These are phyloP conservation scores for Lizonia empirigonia DNA, from an alignment of 2,329 filamentous ascomycete genomes.

Conservation along the genomic window DNA sequence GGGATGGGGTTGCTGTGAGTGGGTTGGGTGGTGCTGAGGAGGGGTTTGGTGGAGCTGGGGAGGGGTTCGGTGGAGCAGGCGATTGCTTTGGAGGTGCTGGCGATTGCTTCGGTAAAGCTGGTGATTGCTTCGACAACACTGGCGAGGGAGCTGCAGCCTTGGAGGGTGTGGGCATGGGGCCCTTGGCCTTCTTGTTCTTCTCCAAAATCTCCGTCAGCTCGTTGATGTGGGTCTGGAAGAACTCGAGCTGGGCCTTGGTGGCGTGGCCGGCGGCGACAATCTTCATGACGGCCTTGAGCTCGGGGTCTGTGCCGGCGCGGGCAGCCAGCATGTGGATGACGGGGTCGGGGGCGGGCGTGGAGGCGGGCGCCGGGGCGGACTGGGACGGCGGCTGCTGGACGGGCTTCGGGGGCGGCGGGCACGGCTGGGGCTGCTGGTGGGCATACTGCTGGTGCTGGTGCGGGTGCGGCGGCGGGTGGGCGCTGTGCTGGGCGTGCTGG, in stretches of 20 bases:
- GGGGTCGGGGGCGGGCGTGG: constrained; percentile 64
- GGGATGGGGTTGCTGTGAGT: constrained; percentile 20
- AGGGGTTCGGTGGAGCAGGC: constrained; percentile 9
- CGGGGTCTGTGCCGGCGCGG: constrained; percentile 72
- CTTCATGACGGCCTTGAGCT: constrained; percentile 80
- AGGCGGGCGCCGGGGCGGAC: constrained; percentile 25
- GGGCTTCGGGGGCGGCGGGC: constrained; percentile 40
- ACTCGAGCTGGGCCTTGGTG: constrained; percentile 70
- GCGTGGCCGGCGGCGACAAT: constrained; percentile 78
- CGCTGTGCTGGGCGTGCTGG: constrained; percentile 24
- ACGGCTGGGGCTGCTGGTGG: constrained; percentile 34
- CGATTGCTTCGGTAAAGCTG: constrained; percentile 17
- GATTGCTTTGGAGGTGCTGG: constrained; percentile 19
- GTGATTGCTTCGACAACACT: constrained; percentile 21
- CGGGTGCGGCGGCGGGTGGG: constrained; percentile 10
- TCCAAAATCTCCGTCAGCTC: constrained; percentile 67
- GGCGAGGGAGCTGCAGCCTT: constrained; percentile 15
- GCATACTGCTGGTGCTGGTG: no score
- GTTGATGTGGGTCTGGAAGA: constrained; percentile 82
- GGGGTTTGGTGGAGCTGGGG: constrained; percentile 22
- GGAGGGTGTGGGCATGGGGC: no score
- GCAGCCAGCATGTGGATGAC: constrained; percentile 82
- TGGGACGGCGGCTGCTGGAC: constrained; percentile 31
- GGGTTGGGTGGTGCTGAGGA: constrained; percentile 15
- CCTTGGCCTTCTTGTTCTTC: constrained; percentile 46